Evolutionary conservation across 805 yeast species (phyloP).

Genomic region (Candida qinlingensis): DNA sequence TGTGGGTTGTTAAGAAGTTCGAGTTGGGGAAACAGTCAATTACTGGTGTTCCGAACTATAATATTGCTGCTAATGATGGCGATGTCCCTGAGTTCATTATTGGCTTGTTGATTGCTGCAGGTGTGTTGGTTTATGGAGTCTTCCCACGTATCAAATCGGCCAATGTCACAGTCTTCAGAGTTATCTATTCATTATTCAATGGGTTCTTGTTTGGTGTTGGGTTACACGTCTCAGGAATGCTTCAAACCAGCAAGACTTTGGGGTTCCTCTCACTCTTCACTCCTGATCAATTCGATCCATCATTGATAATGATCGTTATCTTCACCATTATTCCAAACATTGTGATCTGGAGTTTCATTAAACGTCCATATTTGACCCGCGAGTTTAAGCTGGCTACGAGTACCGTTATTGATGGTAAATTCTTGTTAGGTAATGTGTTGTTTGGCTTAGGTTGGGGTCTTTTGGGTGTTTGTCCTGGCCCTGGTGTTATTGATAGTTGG

Average conservation of each 20-base stretch:
- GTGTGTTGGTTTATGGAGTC: constrained; percentile 2
- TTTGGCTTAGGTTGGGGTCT: constrained; percentile 54
- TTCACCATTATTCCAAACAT: constrained; percentile 42
- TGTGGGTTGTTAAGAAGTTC: constrained; percentile 3
- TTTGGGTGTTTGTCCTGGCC: constrained; percentile 50
- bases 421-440: constrained; percentile 37
- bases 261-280: constrained; percentile 39
- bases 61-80: neutral
- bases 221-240: constrained; percentile 42
- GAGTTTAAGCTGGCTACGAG: constrained; percentile 24
- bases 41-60: constrained; percentile 1
- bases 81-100: neutral
- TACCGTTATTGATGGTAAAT: constrained; percentile 23
- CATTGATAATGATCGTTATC: constrained; percentile 37
- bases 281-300: constrained; percentile 40
- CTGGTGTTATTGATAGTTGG: constrained; percentile 32
- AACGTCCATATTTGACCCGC: constrained; percentile 19
- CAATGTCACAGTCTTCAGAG: neutral
- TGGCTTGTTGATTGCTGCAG: neutral
- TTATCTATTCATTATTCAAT: constrained; percentile 18
- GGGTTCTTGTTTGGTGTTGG: constrained; percentile 43
- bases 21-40: neutral
- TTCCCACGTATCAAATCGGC: neutral
- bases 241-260: constrained; percentile 35
- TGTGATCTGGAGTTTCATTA: constrained; percentile 28